Evolutionary conservation across 2,329 filamentous ascomycete species (phyloP).

Genomic region (Onygenales sp.): DNA sequence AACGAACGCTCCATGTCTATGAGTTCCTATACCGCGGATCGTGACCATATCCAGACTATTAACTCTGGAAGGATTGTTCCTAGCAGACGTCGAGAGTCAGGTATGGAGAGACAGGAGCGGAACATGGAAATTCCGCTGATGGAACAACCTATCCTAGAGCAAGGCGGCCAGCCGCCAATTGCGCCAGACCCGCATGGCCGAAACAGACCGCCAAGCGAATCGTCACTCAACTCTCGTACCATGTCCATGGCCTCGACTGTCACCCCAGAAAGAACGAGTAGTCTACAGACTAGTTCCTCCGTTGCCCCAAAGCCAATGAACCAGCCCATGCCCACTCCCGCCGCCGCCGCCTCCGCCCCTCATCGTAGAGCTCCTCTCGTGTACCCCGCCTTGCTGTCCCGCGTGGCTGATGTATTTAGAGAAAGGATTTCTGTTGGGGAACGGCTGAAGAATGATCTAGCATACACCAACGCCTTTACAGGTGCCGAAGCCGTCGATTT

Average conservation of each 20-base stretch:
- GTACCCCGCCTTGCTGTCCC: constrained; percentile 87
- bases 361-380: constrained; percentile 69
- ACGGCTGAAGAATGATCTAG: constrained; percentile 89
- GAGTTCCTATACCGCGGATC: constrained; percentile 70
- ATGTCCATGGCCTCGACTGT: constrained; percentile 83
- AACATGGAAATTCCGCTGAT: constrained; percentile 23
- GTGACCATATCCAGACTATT: constrained; percentile 77
- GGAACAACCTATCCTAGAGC: constrained; percentile 39
- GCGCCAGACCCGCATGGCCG: constrained; percentile 15
- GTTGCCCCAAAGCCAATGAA: constrained; percentile 45
- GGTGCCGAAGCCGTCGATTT: constrained; percentile 93
- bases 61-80: constrained; percentile 79
- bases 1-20: constrained; percentile 96
- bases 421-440: constrained; percentile 80
- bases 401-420: constrained; percentile 84
- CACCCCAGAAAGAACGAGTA: constrained; percentile 49
- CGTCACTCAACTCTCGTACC: constrained; percentile 46
- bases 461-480: constrained; percentile 95
- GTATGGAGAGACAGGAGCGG: constrained; percentile 12
- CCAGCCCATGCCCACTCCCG: constrained; percentile 38
- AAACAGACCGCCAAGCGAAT: constrained; percentile 34
- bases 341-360: constrained; percentile 53
- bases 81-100: constrained; percentile 55
- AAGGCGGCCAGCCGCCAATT: neutral
- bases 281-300: constrained; percentile 46